phyloP scores from a whole-genome alignment of 2,329 filamentous ascomycete genomes.

The Hypomyces perniciosus region DNA sequence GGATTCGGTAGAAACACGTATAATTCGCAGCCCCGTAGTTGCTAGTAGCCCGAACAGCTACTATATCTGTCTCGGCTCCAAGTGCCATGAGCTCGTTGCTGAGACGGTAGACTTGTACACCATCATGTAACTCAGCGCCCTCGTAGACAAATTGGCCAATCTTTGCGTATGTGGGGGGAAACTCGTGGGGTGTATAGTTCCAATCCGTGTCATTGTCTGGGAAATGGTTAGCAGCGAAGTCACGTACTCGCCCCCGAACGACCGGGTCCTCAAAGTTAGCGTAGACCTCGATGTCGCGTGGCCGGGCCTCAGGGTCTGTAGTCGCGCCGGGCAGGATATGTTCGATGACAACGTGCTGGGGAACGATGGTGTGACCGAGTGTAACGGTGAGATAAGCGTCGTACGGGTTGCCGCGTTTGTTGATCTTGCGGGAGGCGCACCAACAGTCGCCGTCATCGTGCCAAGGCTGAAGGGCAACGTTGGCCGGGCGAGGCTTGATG shows the following conservation, averaged over 20 bases:
- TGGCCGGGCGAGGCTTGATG: slow-evolving; percentile 29
- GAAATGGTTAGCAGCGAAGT: slow-evolving; percentile 40
- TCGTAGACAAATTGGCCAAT: slow-evolving; percentile 52
- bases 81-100: slow-evolving; percentile 44
- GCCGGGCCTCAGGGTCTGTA: slow-evolving; percentile 55
- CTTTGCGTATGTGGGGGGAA: slow-evolving; percentile 44
- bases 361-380: slow-evolving; percentile 52
- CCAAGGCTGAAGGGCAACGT: slow-evolving; percentile 62
- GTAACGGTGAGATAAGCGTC: slow-evolving; percentile 62
- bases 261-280: slow-evolving; percentile 47
- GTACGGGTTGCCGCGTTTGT: slow-evolving; percentile 38
- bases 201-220: slow-evolving; percentile 24
- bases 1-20: slow-evolving; percentile 61
- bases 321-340: slow-evolving; percentile 60
- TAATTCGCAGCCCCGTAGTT: slow-evolving; percentile 55
- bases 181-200: slow-evolving; percentile 24
- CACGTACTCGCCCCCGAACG: slow-evolving; percentile 33
- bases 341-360: slow-evolving; percentile 65
- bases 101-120: slow-evolving; percentile 48
- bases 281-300: slow-evolving; percentile 65
- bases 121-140: slow-evolving; percentile 35
- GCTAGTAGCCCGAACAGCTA: slow-evolving; percentile 49
- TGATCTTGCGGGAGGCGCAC: slow-evolving; percentile 55
- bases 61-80: slow-evolving; percentile 41
- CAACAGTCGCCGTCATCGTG: slow-evolving; percentile 80